A percentile compares a stretch with the other conserved stretches of the same genome.
phyloP scores from a whole-genome alignment of 2,329 filamentous ascomycete species.

The Magnaporthiopsis incrustans region DNA sequence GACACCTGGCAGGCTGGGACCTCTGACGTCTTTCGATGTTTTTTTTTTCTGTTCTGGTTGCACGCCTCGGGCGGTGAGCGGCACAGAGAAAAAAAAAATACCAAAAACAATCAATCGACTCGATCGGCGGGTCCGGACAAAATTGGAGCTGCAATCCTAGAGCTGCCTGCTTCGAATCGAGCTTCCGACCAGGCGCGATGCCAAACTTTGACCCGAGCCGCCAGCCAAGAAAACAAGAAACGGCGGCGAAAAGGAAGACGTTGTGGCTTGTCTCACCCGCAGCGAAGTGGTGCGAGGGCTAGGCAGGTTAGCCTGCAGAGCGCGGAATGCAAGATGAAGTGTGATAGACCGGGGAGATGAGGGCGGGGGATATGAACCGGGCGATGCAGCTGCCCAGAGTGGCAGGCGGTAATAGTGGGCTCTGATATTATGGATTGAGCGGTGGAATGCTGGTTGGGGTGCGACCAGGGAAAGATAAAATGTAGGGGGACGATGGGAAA shows the following conservation, averaged over 20 bases:
- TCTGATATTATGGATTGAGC: not conserved
- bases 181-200: not conserved
- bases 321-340: not conserved
- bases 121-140: not conserved
- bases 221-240: slow-evolving; percentile 1
- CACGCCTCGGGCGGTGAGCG: not conserved
- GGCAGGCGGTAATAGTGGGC: not conserved
- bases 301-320: not conserved
- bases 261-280: not conserved
- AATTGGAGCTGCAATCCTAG: not conserved
- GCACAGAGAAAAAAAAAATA: not conserved
- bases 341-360: slow-evolving; percentile 7
- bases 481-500: not conserved
- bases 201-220: not conserved
- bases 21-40: not conserved
- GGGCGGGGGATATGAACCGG: not conserved
- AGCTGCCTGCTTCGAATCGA: not conserved
- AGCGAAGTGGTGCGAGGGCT: not conserved
- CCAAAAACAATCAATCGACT: not conserved
- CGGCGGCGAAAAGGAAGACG: slow-evolving; percentile 7
- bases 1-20: not conserved
- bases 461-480: not conserved
- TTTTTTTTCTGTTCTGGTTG: not conserved
- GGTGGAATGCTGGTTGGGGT: not conserved
- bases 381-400: not conserved